These are phyloP conservation scores for Fusarium sororula DNA, from an alignment of 2,329 filamentous ascomycete species.

Conservation along the genomic window DNA sequence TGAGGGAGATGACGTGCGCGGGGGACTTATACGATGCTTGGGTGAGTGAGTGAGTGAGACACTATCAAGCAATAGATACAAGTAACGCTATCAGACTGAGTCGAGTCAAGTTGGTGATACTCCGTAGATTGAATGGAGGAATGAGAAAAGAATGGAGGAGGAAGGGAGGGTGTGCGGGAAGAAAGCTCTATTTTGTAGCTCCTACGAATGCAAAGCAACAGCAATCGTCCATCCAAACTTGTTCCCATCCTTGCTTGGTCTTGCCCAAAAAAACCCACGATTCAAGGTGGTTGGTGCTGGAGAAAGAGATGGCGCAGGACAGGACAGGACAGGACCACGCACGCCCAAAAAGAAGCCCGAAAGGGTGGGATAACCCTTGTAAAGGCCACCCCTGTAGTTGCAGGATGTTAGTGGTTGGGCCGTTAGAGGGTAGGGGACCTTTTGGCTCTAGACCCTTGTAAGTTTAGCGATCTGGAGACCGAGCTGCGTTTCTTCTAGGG, in stretches of 20 bases:
- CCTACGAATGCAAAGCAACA: background rate
- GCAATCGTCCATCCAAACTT: conserved; percentile 11
- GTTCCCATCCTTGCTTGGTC: conserved; percentile 6
- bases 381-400: conserved; percentile 14
- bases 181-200: conserved; percentile 25
- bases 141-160: background rate
- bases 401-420: conserved; percentile 29
- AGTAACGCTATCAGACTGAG: background rate
- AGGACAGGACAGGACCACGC: background rate
- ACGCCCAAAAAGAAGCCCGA: background rate
- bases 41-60: background rate
- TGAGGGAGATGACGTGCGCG: conserved; percentile 3
- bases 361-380: conserved; percentile 27
- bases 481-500: background rate
- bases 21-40: conserved; percentile 11
- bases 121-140: background rate
- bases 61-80: background rate
- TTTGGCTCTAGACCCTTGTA: background rate
- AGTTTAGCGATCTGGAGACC: background rate
- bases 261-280: background rate
- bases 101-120: background rate
- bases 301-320: conserved; percentile 35
- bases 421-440: background rate
- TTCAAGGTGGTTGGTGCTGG: conserved; percentile 31
- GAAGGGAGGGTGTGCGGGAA: conserved; percentile 24